Base-by-base conservation (phyloP, 2,329 filamentous ascomycete genomes). In the Aureobasidium leucospermi region DNA sequence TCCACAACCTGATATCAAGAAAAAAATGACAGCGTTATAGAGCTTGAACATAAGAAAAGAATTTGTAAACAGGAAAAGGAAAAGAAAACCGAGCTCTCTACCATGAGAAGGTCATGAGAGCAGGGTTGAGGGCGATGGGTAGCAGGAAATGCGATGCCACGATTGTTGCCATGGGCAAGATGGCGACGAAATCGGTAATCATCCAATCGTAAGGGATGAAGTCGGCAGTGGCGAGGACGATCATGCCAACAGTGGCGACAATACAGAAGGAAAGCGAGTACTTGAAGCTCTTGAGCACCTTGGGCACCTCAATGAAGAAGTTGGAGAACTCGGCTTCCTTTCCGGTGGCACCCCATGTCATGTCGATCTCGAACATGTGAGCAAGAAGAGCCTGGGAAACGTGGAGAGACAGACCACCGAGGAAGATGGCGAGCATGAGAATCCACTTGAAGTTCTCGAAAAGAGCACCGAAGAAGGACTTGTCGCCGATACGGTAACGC, bases 291-390 rank as follows among this genome's bases (percentile, higher is more conserved):
- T 85, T 87, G 53, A 93, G 71, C 42, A 95, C 88, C 70, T 87
- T 88, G 36, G 87, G 87, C 16, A 92, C 83, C 70, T 94, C 90
- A 62, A 89, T 87, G 75, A 92, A 93, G 75, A 95, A 95, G 73
- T 90, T 88, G 29, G 87, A 86, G 68, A 87, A 85, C 67, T 90
- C 87, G 52, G 84, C 83, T 75, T 96, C 90, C 75, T 95, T 95
- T 42, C 85, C 82, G 0, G 90, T 95, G 1, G 89, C 85, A 53
- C 89, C 89, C 90, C 90, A 94, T 3, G 83, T 84, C 86, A 94
- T 93, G 74, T 94, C 82, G 69, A 93, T 85, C 75, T 89, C 85
- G 70, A 94, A 89, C 83, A 94, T 89, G 76, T 95, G 90, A 4
- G 85, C 81, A 47, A 94, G 74, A 36, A 96, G 78, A 1, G 90